A percentile compares a stretch with the other conserved stretches of the same genome.
Evolutionary conservation across 2,329 filamentous ascomycete species (phyloP).

Genomic region (Fusarium devonianum): DNA sequence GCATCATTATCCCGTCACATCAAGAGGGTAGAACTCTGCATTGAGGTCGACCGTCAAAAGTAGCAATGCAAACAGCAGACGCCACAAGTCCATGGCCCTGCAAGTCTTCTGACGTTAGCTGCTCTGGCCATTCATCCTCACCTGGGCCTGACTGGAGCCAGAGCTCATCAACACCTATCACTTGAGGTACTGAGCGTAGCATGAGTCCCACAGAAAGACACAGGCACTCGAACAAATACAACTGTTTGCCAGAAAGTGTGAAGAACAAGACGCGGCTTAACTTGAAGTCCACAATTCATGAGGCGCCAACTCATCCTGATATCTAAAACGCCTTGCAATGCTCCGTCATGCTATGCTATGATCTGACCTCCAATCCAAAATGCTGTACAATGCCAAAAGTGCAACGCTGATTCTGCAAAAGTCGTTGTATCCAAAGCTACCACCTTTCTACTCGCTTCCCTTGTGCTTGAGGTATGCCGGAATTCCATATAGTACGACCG

Average conservation of each 20-base stretch:
- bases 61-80: too few species aligned
- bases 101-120: too few species aligned
- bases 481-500: constrained; percentile 93
- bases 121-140: too few species aligned
- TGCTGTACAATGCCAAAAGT: constrained; percentile 14
- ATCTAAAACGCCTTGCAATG: constrained; percentile 35
- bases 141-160: too few species aligned
- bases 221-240: too few species aligned
- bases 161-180: too few species aligned
- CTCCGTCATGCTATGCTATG: constrained; percentile 12
- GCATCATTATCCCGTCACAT: too few species aligned
- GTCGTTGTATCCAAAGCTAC: constrained; percentile 9
- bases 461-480: constrained; percentile 75
- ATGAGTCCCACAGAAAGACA: too few species aligned
- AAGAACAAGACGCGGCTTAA: background rate
- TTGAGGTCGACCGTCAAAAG: too few species aligned
- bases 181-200: constrained; percentile 20
- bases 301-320: constrained; percentile 9
- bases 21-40: too few species aligned
- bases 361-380: constrained; percentile 13
- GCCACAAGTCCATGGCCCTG: too few species aligned
- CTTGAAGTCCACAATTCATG: constrained; percentile 10
- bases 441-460: constrained; percentile 33
- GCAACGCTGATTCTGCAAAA: constrained; percentile 8
- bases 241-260: background rate